A percentile compares a stretch with the other conserved stretches of the same genome.
Evolutionary conservation across 1,139 yeast species (phyloP).

Genomic region (Magnusiomyces magnusii): DNA sequence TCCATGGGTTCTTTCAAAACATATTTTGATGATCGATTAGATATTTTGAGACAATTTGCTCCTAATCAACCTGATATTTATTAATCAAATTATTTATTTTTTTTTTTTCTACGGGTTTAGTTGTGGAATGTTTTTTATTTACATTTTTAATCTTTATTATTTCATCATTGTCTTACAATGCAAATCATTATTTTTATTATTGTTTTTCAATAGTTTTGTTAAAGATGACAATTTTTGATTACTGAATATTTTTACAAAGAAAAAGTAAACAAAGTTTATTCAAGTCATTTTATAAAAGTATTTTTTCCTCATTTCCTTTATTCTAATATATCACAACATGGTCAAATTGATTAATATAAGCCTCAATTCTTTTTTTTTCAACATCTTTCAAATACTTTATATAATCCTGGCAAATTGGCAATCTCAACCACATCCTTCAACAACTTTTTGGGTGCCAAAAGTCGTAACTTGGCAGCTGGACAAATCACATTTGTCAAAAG

Average conservation of each 20-base stretch:
- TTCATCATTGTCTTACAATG: no score
- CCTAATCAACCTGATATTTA: background rate
- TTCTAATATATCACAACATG: no score
- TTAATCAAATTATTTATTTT: background rate
- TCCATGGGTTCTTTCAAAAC: conserved; percentile 23
- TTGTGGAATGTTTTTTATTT: conserved; percentile 4
- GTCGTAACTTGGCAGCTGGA: conserved; percentile 55
- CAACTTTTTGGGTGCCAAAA: conserved; percentile 56
- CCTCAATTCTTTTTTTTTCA: conserved; percentile 25
- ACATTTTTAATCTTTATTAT: background rate
- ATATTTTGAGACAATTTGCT: conserved; percentile 20
- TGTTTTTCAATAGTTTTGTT: background rate
- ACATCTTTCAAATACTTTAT: conserved; percentile 89
- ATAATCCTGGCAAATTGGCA: conserved; percentile 87
- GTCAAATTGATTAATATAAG: no score
- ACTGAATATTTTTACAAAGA: background rate
- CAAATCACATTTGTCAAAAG: conserved; percentile 49
- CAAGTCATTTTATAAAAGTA: no score
- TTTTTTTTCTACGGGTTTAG: background rate
- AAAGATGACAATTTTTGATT: background rate
- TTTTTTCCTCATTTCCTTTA: background rate
- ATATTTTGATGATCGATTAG: conserved; percentile 27
- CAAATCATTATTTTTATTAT: background rate
- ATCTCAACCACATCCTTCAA: conserved; percentile 61
- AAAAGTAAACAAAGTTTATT: background rate